These are phyloP conservation scores for Arthrobotrys pseudoclavata DNA, from an alignment of 2,329 filamentous ascomycete species.

Conservation along the genomic window DNA sequence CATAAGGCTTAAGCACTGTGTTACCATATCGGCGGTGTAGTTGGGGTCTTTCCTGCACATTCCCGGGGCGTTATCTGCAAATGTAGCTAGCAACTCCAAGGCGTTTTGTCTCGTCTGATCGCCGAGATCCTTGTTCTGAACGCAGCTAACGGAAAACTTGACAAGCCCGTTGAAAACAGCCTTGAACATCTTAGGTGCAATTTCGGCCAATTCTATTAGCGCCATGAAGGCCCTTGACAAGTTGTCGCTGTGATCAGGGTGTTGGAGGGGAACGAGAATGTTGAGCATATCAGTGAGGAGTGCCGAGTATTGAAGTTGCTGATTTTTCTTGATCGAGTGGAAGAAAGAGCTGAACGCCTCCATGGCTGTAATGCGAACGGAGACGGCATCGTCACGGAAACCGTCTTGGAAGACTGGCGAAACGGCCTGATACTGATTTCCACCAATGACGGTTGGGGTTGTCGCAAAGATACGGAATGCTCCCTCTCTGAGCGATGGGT, in stretches of 20 bases:
- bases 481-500: constrained; percentile 87
- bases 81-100: constrained; percentile 96
- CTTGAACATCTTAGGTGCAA: constrained; percentile 98
- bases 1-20: constrained; percentile 97
- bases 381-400: constrained; percentile 82
- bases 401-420: constrained; percentile 88
- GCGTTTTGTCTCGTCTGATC: constrained; percentile 94
- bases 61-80: constrained; percentile 91
- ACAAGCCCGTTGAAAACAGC: constrained; percentile 92
- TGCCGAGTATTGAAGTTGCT: constrained; percentile 86
- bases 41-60: constrained; percentile 96
- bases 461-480: constrained; percentile 96
- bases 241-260: constrained; percentile 88
- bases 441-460: constrained; percentile 94
- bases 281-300: constrained; percentile 93
- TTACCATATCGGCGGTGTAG: constrained; percentile 97
- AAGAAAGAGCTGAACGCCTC: constrained; percentile 98
- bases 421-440: constrained; percentile 92
- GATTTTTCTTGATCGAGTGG: constrained; percentile 87
- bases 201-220: constrained; percentile 92
- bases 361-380: constrained; percentile 94
- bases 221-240: constrained; percentile 90
- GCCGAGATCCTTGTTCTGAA: constrained; percentile 94
- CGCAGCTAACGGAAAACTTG: constrained; percentile 90
- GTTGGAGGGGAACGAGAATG: constrained; percentile 93